Percentiles rank a stretch among this genome's conserved stretches.
Evolutionary conservation across 2,329 filamentous ascomycete genomes (phyloP).

Genomic region (Torrubiellomyces zombiae): DNA sequence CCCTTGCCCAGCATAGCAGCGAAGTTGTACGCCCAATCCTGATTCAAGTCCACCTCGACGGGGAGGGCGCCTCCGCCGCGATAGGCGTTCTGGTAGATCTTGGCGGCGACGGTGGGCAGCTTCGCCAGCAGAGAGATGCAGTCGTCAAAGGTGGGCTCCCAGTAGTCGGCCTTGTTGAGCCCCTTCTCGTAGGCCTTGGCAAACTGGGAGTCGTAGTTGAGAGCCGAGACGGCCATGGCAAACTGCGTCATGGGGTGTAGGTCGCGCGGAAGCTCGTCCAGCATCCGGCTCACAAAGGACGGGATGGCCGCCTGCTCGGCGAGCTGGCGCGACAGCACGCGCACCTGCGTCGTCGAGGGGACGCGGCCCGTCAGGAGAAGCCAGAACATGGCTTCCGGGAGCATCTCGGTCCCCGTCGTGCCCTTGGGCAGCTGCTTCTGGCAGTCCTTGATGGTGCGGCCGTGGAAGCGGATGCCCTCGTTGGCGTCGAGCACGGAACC

Average conservation of each 20-base stretch:
- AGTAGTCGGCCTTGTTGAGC: conserved; percentile 91
- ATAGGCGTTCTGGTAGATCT: conserved; percentile 92
- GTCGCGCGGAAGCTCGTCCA: conserved; percentile 75
- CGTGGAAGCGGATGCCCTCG: conserved; percentile 96
- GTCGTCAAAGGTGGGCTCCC: conserved; percentile 96
- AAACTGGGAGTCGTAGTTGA: conserved; percentile 89
- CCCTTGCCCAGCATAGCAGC: conserved; percentile 88
- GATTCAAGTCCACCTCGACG: conserved; percentile 58
- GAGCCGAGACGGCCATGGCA: conserved; percentile 82
- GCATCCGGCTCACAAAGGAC: conserved; percentile 68
- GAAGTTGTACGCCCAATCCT: conserved; percentile 99
- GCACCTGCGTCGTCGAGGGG: conserved; percentile 66
- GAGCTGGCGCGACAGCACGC: conserved; percentile 67
- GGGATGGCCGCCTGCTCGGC: conserved; percentile 76
- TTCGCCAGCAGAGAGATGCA: conserved; percentile 86
- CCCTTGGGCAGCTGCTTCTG: conserved; percentile 89
- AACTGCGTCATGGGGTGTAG: conserved; percentile 99
- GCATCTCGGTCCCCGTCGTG: conserved; percentile 83
- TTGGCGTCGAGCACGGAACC: conserved; percentile 92
- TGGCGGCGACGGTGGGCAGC: conserved; percentile 88
- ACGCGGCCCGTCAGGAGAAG: conserved; percentile 86
- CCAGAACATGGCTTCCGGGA: conserved; percentile 99
- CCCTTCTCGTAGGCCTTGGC: conserved; percentile 85
- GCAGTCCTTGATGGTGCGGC: conserved; percentile 95
- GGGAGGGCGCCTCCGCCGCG: conserved; percentile 57